phyloP scores from a whole-genome alignment of 2,329 filamentous ascomycete species.

The Bertia moriformis region DNA sequence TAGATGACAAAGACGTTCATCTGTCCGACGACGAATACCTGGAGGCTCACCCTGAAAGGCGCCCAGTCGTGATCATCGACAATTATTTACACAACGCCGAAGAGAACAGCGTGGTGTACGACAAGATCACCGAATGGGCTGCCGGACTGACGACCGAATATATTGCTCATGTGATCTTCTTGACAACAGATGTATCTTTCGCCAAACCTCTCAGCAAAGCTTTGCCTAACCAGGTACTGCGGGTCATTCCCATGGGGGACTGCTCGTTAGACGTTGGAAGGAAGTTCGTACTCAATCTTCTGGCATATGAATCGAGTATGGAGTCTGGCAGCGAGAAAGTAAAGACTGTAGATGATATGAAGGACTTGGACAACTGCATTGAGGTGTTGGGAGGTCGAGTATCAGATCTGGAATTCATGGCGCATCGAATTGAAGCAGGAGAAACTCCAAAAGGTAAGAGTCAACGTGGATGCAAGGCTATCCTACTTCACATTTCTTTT shows the following conservation, averaged over 20 bases:
- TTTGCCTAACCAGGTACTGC: conserved; percentile 54
- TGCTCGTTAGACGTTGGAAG: conserved; percentile 51
- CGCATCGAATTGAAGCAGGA: conserved; percentile 53
- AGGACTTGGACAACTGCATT: conserved; percentile 44
- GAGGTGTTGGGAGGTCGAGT: conserved; percentile 46
- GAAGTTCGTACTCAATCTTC: conserved; percentile 46
- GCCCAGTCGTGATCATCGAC: conserved; percentile 36
- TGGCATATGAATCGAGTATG: conserved; percentile 19
- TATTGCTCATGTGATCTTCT: conserved; percentile 53
- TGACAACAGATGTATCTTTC: conserved; percentile 53
- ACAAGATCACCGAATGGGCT: conserved; percentile 47
- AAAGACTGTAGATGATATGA: neutral
- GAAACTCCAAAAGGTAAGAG: conserved; percentile 32
- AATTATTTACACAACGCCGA: conserved; percentile 35
- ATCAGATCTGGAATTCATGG: conserved; percentile 54
- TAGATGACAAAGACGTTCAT: conserved; percentile 29
- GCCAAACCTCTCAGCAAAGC: conserved; percentile 51
- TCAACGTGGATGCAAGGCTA: neutral
- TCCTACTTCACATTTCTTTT: too few relatives aligned
- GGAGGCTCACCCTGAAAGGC: conserved; percentile 32
- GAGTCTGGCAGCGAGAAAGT: neutral
- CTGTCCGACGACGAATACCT: conserved; percentile 36
- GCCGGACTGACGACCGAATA: conserved; percentile 47
- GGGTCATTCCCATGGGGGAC: conserved; percentile 47
- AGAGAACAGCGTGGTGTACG: conserved; percentile 22